These are phyloP conservation scores for Nannochloropsis salina DNA, from an alignment of 108 stramenopile species.

Conservation along the genomic window DNA sequence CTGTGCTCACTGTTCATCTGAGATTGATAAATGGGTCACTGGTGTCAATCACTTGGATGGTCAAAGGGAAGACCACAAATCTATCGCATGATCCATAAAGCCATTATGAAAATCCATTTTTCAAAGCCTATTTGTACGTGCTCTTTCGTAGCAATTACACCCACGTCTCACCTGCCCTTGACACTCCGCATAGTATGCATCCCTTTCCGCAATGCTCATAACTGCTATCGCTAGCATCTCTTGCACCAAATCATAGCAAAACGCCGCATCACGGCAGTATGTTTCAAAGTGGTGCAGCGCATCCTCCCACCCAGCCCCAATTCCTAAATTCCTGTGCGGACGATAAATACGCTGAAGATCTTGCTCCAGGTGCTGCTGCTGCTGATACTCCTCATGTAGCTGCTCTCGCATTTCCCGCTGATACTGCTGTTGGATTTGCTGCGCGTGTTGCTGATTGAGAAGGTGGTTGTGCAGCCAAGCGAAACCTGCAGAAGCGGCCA, in stretches of 20 bases:
- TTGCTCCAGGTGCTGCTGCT: neutral
- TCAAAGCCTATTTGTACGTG: no score
- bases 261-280: neutral
- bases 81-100: no score
- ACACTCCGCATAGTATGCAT: no score
- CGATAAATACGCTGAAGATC: neutral
- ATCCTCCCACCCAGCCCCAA: neutral
- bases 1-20: neutral
- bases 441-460: neutral
- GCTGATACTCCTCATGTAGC: neutral
- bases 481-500: neutral
- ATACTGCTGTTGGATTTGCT: neutral
- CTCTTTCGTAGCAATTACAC: no score
- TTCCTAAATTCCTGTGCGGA: no score
- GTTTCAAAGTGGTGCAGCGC: neutral
- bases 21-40: neutral
- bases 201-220: no score
- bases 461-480: neutral
- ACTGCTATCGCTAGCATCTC: neutral
- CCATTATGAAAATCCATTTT: no score
- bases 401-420: neutral
- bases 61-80: no score
- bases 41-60: no score
- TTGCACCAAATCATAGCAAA: neutral
- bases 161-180: no score